phyloP scores from a whole-genome alignment of 1,284 basidiomycete genomes.

The Ceraceosorus bombacis region DNA sequence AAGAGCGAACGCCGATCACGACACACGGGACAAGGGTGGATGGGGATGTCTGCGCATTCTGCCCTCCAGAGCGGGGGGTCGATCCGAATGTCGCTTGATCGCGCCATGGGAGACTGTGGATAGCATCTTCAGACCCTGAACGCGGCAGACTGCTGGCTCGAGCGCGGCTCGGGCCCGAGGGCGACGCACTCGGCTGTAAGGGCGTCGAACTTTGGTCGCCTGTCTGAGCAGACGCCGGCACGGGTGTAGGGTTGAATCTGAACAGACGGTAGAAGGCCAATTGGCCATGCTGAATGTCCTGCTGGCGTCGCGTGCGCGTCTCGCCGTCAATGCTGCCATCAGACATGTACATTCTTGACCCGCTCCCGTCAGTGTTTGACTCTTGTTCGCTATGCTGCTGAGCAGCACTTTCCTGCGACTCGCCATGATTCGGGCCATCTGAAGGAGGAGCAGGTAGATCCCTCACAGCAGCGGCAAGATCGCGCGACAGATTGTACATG shows the following conservation, averaged over 20 bases:
- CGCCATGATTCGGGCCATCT: background rate
- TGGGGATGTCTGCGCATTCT: constrained; percentile 8
- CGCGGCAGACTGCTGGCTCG: no score
- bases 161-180: no score
- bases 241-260: constrained; percentile 28
- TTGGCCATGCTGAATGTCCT: constrained; percentile 36
- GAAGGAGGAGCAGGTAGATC: background rate
- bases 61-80: background rate
- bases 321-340: background rate
- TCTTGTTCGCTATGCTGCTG: constrained; percentile 4
- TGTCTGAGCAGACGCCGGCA: no score
- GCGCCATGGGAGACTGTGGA: background rate
- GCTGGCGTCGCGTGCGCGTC: constrained; percentile 16
- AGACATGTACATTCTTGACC: background rate
- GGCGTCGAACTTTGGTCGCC: background rate
- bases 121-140: no score
- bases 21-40: constrained; percentile 37
- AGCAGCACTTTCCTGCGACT: background rate
- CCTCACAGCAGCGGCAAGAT: constrained; percentile 12
- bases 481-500: constrained; percentile 9
- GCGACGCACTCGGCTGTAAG: background rate
- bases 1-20: constrained; percentile 41
- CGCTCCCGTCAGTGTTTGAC: background rate
- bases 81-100: background rate
- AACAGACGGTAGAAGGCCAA: constrained; percentile 45